Percentiles rank a stretch among this genome's conserved stretches.
These are phyloP conservation scores for Pythium biforme DNA, from an alignment of 352 stramenopile species.

Conservation along the genomic window DNA sequence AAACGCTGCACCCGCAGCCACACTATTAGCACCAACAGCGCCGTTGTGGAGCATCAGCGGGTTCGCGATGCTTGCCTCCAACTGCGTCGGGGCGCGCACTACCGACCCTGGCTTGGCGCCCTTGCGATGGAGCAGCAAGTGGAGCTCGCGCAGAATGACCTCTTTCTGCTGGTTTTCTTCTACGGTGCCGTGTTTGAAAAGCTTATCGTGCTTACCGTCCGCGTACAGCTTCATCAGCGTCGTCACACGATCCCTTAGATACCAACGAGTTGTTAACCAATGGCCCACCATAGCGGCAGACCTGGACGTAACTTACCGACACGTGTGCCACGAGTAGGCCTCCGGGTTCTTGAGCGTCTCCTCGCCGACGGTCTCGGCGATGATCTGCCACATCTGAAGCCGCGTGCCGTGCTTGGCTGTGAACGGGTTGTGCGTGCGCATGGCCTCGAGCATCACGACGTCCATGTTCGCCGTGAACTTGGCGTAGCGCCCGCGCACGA, in stretches of 20 bases:
- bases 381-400: conserved; percentile 78
- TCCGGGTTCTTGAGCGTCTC: conserved; percentile 62
- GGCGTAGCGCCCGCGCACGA: conserved; percentile 63
- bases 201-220: conserved; percentile 78
- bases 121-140: conserved; percentile 43
- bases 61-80: conserved; percentile 12
- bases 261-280: neutral
- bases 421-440: conserved; percentile 75
- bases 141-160: conserved; percentile 60
- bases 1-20: neutral
- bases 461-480: conserved; percentile 83
- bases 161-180: conserved; percentile 75
- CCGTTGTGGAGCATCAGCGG: neutral
- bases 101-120: conserved; percentile 36
- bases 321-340: conserved; percentile 84
- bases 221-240: conserved; percentile 78
- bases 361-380: conserved; percentile 61
- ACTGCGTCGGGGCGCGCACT: conserved; percentile 10
- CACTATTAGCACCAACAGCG: neutral
- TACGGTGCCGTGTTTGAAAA: conserved; percentile 75
- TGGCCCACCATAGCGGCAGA: neutral
- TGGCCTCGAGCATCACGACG: conserved; percentile 68
- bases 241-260: conserved; percentile 60
- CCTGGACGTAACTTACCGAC: conserved; percentile 40
- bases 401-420: conserved; percentile 80